phyloP scores from a whole-genome alignment of 2,329 filamentous ascomycete species.

The Leptographium galeiforme region DNA sequence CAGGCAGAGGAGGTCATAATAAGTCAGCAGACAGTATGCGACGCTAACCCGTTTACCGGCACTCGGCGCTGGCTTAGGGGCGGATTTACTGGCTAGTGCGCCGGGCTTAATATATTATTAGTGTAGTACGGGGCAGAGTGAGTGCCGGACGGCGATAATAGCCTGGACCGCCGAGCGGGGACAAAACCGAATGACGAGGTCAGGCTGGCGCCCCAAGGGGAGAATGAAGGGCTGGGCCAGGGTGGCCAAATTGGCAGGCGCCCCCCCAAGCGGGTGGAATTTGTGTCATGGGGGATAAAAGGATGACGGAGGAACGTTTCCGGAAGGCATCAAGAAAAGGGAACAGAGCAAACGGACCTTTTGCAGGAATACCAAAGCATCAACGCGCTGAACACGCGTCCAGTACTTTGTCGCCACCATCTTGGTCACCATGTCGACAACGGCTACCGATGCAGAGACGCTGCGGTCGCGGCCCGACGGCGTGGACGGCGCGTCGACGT shows the following conservation, averaged over 20 bases:
- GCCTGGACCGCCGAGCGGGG: background rate
- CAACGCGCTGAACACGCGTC: too few relatives aligned
- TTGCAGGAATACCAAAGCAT: too few relatives aligned
- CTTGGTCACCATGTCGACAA: background rate
- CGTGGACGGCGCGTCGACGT: background rate
- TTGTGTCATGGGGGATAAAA: too few relatives aligned
- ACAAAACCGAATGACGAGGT: background rate
- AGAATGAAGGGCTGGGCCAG: background rate
- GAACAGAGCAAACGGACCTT: too few relatives aligned
- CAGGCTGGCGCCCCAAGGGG: background rate
- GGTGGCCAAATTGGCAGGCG: background rate
- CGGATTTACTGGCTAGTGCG: background rate
- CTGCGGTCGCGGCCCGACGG: background rate
- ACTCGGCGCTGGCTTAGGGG: background rate
- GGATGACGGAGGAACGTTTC: too few relatives aligned
- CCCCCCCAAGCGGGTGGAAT: too few relatives aligned
- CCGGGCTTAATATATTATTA: background rate
- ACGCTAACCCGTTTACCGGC: background rate
- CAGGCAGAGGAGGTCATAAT: background rate
- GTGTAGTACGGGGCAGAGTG: background rate
- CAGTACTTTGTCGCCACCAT: too few relatives aligned
- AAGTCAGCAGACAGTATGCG: background rate
- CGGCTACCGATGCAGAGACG: background rate
- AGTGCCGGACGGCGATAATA: background rate
- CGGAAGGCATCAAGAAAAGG: too few relatives aligned